Conservation (phyloP, 176 grass and related monocot genomes). For the Avena eriantha region DNA sequence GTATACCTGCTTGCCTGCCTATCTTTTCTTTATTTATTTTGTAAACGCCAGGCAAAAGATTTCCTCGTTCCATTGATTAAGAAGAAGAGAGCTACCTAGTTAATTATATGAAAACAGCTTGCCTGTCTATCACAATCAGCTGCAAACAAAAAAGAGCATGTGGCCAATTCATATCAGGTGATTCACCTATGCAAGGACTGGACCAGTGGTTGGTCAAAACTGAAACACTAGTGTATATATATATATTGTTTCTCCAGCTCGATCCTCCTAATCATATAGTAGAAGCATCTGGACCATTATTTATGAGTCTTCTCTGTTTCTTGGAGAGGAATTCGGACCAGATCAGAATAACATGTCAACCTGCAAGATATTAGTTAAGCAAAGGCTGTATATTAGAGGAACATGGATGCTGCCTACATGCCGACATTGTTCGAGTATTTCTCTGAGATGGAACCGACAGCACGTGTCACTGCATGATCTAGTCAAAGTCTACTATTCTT, state of each 20-base stretch:
- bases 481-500: conserved; percentile 34
- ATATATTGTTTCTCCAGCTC: neutral
- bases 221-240: conserved; percentile 1
- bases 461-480: neutral
- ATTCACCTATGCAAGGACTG: neutral
- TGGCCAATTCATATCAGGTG: conserved; percentile 17
- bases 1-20: neutral
- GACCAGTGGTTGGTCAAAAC: conserved; percentile 1
- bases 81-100: too few relatives aligned
- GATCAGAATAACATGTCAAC: neutral
- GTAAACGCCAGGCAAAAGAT: too few relatives aligned
- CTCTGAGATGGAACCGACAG: neutral
- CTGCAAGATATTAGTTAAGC: neutral
- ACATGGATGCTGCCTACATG: neutral
- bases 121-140: neutral
- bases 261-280: conserved; percentile 2
- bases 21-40: too few relatives aligned
- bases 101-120: neutral
- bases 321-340: conserved; percentile 27
- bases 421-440: conserved; percentile 9
- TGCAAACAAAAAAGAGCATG: neutral
- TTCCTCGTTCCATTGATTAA: too few relatives aligned
- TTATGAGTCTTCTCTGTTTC: neutral
- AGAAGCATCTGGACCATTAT: neutral
- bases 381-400: neutral